These are phyloP conservation scores for Schizophyllum amplum DNA, from an alignment of 1,284 basidiomycete species.

Conservation along the genomic window DNA sequence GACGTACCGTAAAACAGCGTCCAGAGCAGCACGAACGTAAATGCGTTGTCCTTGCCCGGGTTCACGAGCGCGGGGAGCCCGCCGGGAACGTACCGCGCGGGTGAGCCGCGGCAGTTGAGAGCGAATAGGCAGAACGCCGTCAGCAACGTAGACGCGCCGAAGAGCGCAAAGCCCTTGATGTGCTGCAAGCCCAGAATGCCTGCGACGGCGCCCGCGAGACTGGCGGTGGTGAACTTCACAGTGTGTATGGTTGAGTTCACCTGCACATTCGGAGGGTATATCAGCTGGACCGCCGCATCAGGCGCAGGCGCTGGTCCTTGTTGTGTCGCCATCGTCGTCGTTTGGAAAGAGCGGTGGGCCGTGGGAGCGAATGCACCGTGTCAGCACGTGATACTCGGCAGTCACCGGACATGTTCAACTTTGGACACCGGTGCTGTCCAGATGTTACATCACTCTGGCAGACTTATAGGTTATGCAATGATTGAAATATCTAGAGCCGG, in stretches of 20 bases:
- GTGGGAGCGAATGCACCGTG: neutral
- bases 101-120: slow-evolving; percentile 63
- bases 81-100: slow-evolving; percentile 50
- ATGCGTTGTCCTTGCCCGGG: slow-evolving; percentile 79
- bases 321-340: slow-evolving; percentile 24
- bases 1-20: slow-evolving; percentile 78
- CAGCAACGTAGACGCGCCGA: slow-evolving; percentile 57
- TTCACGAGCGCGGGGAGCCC: slow-evolving; percentile 62
- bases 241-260: slow-evolving; percentile 60
- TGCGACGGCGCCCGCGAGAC: slow-evolving; percentile 77
- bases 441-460: too few species aligned
- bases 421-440: too few species aligned
- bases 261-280: slow-evolving; percentile 65
- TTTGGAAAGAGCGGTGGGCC: neutral
- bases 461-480: too few species aligned
- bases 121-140: slow-evolving; percentile 56
- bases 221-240: slow-evolving; percentile 71
- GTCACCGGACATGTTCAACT: neutral
- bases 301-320: slow-evolving; percentile 9
- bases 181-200: slow-evolving; percentile 84
- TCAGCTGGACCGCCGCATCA: slow-evolving; percentile 49
- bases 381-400: neutral
- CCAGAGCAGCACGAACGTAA: slow-evolving; percentile 84
- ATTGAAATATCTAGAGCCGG: too few species aligned
- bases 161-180: slow-evolving; percentile 73